These are phyloP conservation scores for Sordariomycetes sp. DNA, from an alignment of 2,329 filamentous ascomycete species.

Conservation along the genomic window DNA sequence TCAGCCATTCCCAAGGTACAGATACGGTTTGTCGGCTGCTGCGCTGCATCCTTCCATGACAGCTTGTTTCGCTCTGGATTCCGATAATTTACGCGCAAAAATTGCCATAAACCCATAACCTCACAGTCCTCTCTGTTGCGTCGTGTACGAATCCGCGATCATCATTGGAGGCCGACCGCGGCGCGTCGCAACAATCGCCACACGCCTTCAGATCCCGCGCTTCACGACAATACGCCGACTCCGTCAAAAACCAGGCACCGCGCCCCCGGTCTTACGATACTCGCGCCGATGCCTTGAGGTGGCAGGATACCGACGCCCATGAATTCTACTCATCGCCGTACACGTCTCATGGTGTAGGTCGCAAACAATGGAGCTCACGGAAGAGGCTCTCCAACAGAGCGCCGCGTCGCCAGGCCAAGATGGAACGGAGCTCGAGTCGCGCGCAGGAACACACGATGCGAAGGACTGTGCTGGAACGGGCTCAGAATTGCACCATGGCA, in stretches of 20 bases:
- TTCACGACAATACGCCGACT: background rate
- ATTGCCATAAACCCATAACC: background rate
- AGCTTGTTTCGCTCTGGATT: background rate
- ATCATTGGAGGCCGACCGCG: background rate
- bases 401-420: slow-evolving; percentile 17
- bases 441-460: background rate
- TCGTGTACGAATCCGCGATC: background rate
- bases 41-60: background rate
- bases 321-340: background rate
- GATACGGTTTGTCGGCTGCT: background rate
- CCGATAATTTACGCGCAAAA: background rate
- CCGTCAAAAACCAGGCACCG: background rate
- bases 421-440: background rate
- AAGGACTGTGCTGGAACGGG: background rate
- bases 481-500: background rate
- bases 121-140: background rate
- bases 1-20: background rate
- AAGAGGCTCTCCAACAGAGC: slow-evolving; percentile 45
- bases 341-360: background rate
- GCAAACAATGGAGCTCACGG: slow-evolving; percentile 19
- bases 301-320: background rate
- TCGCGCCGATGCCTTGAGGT: background rate
- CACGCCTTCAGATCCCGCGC: background rate
- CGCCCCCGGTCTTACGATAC: background rate
- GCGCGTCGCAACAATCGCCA: background rate